Conservation (phyloP, 2,329 filamentous ascomycete genomes). For the Mycosphaerella sp. region DNA sequence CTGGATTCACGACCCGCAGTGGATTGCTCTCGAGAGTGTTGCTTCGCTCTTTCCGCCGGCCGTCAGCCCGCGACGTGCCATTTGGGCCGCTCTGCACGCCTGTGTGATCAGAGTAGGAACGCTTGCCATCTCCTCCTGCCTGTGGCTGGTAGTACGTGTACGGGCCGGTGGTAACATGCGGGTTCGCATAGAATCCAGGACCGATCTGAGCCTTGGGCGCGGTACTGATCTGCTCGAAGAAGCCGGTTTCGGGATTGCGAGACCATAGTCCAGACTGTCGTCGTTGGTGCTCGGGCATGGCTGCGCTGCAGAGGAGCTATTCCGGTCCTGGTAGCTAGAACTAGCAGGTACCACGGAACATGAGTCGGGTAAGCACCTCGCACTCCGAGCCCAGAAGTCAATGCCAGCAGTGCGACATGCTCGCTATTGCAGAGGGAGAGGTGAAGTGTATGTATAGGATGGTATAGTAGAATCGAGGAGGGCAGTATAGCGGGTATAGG, state of each 20-base stretch:
- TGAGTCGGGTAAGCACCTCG: no score
- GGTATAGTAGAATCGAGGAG: no score
- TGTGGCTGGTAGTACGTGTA: conserved; percentile 32
- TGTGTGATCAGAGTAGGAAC: conserved; percentile 30
- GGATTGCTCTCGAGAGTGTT: conserved; percentile 8
- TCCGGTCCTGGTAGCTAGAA: no score
- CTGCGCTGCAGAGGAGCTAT: no score
- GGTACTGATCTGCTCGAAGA: conserved; percentile 22
- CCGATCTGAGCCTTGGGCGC: conserved; percentile 12
- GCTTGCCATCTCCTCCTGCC: conserved; percentile 13
- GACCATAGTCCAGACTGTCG: conserved; percentile 31
- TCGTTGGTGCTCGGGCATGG: conserved; percentile 22
- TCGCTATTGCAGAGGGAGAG: no score
- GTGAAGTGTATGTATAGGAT: no score
- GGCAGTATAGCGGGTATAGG: no score
- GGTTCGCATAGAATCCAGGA: conserved; percentile 3
- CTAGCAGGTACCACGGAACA: no score
- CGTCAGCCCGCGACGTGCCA: conserved; percentile 9
- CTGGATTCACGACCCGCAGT: conserved; percentile 4
- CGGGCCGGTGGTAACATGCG: conserved; percentile 16
- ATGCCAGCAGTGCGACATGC: no score
- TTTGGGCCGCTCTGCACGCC: conserved; percentile 12
- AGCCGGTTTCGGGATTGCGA: conserved; percentile 23
- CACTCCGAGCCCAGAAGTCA: no score
- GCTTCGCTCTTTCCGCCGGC: conserved; percentile 15